Evolutionary conservation across 2,329 filamentous ascomycete genomes (phyloP).

Genomic region (Fusarium sulawesiense): DNA sequence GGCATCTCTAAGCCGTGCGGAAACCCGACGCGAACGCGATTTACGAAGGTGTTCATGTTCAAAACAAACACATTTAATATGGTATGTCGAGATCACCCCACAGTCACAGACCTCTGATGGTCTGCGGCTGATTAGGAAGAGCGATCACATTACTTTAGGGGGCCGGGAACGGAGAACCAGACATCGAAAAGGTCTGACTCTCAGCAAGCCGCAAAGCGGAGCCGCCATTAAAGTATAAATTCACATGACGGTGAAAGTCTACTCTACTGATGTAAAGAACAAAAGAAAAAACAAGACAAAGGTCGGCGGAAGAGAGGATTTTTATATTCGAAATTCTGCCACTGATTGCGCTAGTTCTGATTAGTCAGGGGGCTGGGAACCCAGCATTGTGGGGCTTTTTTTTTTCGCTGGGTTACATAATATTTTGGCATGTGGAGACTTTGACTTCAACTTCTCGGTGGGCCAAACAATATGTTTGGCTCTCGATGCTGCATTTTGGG

Average conservation of each 20-base stretch:
- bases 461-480: conserved; percentile 4
- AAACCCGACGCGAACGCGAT: background rate
- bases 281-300: conserved; percentile 2
- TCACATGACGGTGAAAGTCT: conserved; percentile 40
- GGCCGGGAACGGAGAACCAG: conserved; percentile 68
- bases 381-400: background rate
- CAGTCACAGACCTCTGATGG: conserved; percentile 60
- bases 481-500: conserved; percentile 5
- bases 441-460: background rate
- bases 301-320: conserved; percentile 1
- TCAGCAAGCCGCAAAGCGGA: conserved; percentile 67
- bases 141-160: conserved; percentile 60
- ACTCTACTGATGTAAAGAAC: conserved; percentile 29
- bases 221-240: conserved; percentile 62
- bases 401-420: conserved; percentile 20
- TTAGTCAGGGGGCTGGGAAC: background rate
- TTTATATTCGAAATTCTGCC: conserved; percentile 14
- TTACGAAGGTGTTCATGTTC: background rate
- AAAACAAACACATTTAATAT: background rate
- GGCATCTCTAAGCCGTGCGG: background rate
- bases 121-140: conserved; percentile 60
- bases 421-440: background rate
- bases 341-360: conserved; percentile 10
- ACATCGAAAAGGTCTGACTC: conserved; percentile 61
- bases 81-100: conserved; percentile 63